Evolutionary conservation across 176 grass and related monocot species (phyloP).

Genomic region (Hordeum vulgare): MorexV3_pseudomolecules_assembly NC_058524.1:473178084-473178583

Average conservation of each 20-base stretch:
- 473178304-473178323: conserved; percentile 10
- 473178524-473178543: neutral
- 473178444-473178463: neutral
- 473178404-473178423: neutral
- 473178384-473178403: neutral
- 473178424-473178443: neutral
- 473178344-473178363: neutral
- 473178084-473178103: neutral
- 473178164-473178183: conserved; percentile 10
- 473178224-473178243: neutral
- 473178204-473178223: neutral
- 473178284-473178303: neutral
- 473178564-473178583: conserved; percentile 1
- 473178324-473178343: neutral
- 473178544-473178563: neutral
- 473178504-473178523: neutral
- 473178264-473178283: neutral
- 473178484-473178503: neutral
- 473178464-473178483: neutral
- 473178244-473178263: conserved; percentile 1
- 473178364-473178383: neutral
- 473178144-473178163: conserved; percentile 8
- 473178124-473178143: neutral
- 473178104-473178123: conserved; percentile 14
- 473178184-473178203: conserved; percentile 3